Evolutionary conservation across 768 basidiomycete genomes (phyloP), one percentile per base, ranked within the genome.

Genomic region (Paxillus involutus): DNA sequence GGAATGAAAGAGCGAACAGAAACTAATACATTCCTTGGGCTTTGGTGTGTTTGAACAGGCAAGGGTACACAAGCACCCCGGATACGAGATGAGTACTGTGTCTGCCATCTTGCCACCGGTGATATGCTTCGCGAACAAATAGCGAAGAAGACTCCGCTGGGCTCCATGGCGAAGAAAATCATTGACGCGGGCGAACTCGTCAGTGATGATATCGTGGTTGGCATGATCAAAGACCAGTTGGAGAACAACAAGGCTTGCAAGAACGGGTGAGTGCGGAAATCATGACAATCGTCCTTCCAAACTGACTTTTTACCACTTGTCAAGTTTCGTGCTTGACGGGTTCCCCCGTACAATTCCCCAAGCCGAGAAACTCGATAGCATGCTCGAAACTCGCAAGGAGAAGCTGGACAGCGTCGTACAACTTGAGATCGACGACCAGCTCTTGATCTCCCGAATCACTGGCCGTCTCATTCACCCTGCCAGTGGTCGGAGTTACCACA

Each of bases 51-150:
- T 29, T 53, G 59, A 32, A 29, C 67, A 97, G 96, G 96, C 61
- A 99, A 99, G 80, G 97, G 97, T 26, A 99, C 97, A 3, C 97
- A 99, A 73, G 97, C 94, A 0, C 96, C 97, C 6, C 83, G 80
- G 69, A 94, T 99, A 76, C 85, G 88, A 49, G 86, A 93, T 58
- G 82, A 91, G 66, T 99, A 90, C 79, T 95, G 94, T 68, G 85
- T 99, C 43, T 99, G 97, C 79, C 97, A 99, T 77, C 78, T 99
- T 63, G 96, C 97, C 24, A 99, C 97, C 30, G 97, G 97, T 17
- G 97, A 99, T 77, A 96, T 99, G 94, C 81, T 99, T 53, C 89
- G 97, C 47, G 91, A 94, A 59, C 94, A 99, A 72, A 94, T 99
- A 56, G 67, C 84, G 35, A 72, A 85, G 69, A 89, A 95, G 76